These are phyloP conservation scores for Xylariaceae sp. DNA, from an alignment of 2,329 filamentous ascomycete genomes.

Conservation along the genomic window DNA sequence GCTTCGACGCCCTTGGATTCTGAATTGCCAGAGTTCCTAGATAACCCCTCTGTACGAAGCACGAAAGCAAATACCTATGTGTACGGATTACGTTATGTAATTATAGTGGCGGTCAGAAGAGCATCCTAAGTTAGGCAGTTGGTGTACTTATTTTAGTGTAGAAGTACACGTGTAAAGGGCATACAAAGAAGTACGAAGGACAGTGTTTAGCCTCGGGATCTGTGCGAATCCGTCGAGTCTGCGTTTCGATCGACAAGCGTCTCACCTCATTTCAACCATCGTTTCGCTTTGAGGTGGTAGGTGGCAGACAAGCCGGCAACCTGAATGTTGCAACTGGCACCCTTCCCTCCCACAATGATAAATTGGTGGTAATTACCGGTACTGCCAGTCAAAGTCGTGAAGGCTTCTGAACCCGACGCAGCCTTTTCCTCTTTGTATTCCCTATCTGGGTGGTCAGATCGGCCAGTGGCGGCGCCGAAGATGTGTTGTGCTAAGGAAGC, in stretches of 20 bases:
- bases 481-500: constrained; percentile 3
- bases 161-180: too few species aligned
- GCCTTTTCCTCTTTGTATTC: neutral
- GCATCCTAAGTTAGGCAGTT: neutral
- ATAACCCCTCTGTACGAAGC: too few species aligned
- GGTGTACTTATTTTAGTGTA: too few species aligned
- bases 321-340: neutral
- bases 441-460: neutral
- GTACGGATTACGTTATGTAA: neutral
- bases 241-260: constrained; percentile 1
- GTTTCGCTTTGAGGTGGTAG: neutral
- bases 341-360: neutral
- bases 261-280: constrained; percentile 9
- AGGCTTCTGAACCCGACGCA: neutral
- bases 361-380: neutral
- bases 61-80: neutral
- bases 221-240: neutral
- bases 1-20: too few species aligned
- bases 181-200: too few species aligned
- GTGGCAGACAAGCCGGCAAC: neutral
- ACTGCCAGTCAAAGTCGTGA: neutral
- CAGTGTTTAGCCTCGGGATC: neutral
- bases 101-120: neutral
- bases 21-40: too few species aligned
- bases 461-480: constrained; percentile 3